Evolutionary conservation across 352 stramenopile species (phyloP), one percentile per base, ranked within the genome.

Genomic region (Phytophthora fragariaefolia): DNA sequence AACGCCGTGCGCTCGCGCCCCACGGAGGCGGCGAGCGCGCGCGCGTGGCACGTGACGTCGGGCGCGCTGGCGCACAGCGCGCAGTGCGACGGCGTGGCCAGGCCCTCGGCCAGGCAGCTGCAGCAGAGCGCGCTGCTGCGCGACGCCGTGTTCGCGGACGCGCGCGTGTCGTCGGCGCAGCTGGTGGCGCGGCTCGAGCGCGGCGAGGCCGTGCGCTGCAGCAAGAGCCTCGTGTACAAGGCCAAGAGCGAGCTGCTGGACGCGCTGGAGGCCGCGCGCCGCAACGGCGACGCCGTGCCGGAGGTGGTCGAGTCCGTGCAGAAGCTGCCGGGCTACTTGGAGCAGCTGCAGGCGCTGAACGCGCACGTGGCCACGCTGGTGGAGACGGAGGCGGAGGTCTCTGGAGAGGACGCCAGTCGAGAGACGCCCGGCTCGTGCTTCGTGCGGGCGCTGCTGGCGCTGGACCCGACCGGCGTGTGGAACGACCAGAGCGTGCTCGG

Each of bases 181-280:
- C 60, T 84, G 26, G 68, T 83, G 10, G 73, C 74, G 54, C 78
- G 75, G 36, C 58, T 87, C 4, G 64, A 73, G 47, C 46, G 47
- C 10, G 24, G 67, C 12, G 64, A 59, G 53, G n/a, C 71, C 8
- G 61, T 81, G 18, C 66, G 74, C 22, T 84, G 78, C 55, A 84
- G 63, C 56, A 84, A 84, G 60, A 84, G 76, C 51, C 81, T 87
- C 67, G 78, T 80, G 10, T 86, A 86, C 63, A 86, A 87, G 51
- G 75, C 73, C 18, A 87, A 87, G 46, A 83, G 62, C 12, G 78
- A 87, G n/a, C 43, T 87, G 42, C 24, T 87, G 17, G 78, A 83
- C 22, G 73, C 65, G 7, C 24, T 83, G 10, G 66, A 83, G 30
- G 49, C 50, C n/a, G 52, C 67, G 17, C 52, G 56, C 52, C 55